phyloP scores from a whole-genome alignment of 768 basidiomycete genomes.

The Psilocybe subaeruginosa region DNA sequence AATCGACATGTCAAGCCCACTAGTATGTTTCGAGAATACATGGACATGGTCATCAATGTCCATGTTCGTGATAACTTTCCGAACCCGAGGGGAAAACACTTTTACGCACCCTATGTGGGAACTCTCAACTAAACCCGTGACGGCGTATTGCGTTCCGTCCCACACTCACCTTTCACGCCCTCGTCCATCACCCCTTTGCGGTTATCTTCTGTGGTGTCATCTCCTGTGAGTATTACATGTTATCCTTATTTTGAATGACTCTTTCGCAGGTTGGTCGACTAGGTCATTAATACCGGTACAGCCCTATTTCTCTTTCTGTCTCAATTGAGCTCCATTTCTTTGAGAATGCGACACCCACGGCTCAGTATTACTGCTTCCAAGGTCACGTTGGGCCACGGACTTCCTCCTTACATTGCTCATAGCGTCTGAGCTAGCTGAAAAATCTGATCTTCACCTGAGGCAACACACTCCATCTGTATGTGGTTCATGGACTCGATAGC shows the following conservation, averaged over 20 bases:
- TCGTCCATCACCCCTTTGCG: conserved; percentile 3
- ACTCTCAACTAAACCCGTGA: conserved; percentile 1
- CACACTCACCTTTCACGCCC: conserved; percentile 8
- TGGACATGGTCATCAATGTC: not conserved
- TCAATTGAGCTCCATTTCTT: no score
- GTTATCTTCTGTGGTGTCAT: conserved; percentile 1
- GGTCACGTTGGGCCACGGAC: not conserved
- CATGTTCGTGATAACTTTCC: not conserved
- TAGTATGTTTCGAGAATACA: conserved; percentile 1
- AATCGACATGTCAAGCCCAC: conserved; percentile 2
- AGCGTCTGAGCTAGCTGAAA: not conserved
- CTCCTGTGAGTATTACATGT: not conserved
- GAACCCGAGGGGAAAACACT: conserved; percentile 1
- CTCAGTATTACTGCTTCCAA: not conserved
- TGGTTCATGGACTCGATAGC: not conserved
- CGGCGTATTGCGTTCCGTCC: not conserved
- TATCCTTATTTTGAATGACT: not conserved
- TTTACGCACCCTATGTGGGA: conserved; percentile 12
- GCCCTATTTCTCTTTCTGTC: not conserved
- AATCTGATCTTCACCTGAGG: not conserved
- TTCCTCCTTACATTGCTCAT: not conserved
- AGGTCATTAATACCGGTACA: conserved; percentile 4
- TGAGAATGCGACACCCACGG: no score
- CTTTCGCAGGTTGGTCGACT: conserved; percentile 7
- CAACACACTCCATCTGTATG: not conserved